Evolutionary conservation across 2,329 filamentous ascomycete genomes (phyloP).

Genomic region (Colletotrichum eleusines): DNA sequence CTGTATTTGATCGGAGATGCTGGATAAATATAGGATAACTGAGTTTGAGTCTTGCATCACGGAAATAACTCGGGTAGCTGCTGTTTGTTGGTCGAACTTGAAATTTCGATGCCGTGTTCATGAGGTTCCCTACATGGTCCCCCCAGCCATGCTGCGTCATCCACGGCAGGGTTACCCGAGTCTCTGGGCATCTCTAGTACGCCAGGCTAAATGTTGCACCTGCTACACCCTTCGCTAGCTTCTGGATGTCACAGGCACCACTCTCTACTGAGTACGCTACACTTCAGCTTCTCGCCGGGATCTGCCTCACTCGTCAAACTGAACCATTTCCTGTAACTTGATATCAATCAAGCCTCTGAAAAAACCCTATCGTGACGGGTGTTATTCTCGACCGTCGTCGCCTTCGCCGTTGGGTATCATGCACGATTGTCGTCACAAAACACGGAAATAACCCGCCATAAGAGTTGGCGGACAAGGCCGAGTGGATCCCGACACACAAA

Average conservation of each 20-base stretch:
- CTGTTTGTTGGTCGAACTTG: background rate
- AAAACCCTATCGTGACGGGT: background rate
- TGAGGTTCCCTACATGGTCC: constrained; percentile 8
- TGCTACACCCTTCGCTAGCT: constrained; percentile 5
- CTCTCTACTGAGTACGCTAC: constrained; percentile 4
- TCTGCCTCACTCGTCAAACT: constrained; percentile 28
- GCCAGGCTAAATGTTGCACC: constrained; percentile 2
- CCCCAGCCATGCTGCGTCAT: constrained; percentile 25
- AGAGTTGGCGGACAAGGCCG: constrained; percentile 9
- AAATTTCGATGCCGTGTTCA: background rate
- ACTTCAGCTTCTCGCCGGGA: constrained; percentile 22
- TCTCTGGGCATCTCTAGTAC: constrained; percentile 23
- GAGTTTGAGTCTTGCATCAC: background rate
- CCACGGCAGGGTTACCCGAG: constrained; percentile 34
- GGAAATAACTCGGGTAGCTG: background rate
- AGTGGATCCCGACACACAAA: constrained; percentile 19
- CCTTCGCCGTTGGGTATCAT: constrained; percentile 7
- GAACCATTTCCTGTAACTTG: constrained; percentile 11
- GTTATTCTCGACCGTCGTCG: background rate
- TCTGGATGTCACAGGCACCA: constrained; percentile 30
- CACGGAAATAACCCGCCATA: constrained; percentile 2
- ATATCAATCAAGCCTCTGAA: background rate
- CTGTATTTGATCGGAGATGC: background rate
- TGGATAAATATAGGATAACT: background rate
- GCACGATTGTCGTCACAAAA: constrained; percentile 15